phyloP scores from a whole-genome alignment of 2,329 filamentous ascomycete species.

The Kalaharituber pfeilii region DNA sequence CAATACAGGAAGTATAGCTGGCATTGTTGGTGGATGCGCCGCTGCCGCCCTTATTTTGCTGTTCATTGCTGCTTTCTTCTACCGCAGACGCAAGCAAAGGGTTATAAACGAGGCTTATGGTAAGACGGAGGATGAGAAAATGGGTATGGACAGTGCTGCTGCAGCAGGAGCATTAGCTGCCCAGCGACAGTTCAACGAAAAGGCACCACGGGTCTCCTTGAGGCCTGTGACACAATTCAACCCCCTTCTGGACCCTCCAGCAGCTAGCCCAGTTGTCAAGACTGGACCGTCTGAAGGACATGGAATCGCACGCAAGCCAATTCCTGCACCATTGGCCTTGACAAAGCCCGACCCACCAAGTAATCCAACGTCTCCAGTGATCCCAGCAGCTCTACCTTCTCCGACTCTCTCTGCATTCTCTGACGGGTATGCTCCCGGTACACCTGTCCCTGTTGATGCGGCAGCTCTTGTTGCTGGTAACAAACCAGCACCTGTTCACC shows the following conservation, averaged over 20 bases:
- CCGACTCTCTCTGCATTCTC: constrained; percentile 16
- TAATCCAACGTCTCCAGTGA: constrained; percentile 24
- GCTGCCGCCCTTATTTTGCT: constrained; percentile 48
- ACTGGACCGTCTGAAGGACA: constrained; percentile 23
- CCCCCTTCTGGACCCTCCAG: constrained; percentile 38
- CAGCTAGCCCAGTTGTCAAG: constrained; percentile 25
- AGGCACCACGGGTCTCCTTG: constrained; percentile 65
- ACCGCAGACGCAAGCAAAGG: constrained; percentile 54
- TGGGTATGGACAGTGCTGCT: constrained; percentile 22
- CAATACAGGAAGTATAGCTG: constrained; percentile 44
- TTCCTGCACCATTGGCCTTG: constrained; percentile 34
- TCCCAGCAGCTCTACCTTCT: constrained; percentile 22
- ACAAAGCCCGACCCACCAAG: constrained; percentile 31
- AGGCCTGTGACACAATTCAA: constrained; percentile 72
- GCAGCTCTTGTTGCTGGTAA: neutral
- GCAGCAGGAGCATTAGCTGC: constrained; percentile 13
- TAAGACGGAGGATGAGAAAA: constrained; percentile 47
- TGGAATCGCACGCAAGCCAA: constrained; percentile 15
- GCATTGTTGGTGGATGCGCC: constrained; percentile 68
- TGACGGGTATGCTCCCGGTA: constrained; percentile 4
- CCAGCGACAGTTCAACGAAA: constrained; percentile 22
- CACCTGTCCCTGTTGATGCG: neutral
- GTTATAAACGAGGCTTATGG: constrained; percentile 34
- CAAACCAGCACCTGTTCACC: constrained; percentile 46
- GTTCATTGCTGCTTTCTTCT: constrained; percentile 51